A percentile compares a stretch with the other conserved stretches of the same genome.
phyloP scores from a whole-genome alignment of 2,329 filamentous ascomycete species.

The Xylariaceae sp. region DNA sequence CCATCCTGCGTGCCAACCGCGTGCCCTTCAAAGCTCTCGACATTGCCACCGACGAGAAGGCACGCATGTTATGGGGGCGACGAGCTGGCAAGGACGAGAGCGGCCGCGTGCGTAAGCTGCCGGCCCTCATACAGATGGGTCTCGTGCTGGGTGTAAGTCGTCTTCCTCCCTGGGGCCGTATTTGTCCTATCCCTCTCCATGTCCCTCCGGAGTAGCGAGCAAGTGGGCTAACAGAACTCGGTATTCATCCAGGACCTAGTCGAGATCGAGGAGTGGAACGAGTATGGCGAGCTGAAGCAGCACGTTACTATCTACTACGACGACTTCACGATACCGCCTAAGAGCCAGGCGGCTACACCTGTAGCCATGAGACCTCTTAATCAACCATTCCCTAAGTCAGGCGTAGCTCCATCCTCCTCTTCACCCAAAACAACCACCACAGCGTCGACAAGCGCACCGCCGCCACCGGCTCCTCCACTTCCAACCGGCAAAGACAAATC shows the following conservation, averaged over 20 bases:
- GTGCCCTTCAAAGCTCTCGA: constrained; percentile 94
- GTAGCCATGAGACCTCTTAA: constrained; percentile 41
- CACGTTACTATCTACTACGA: constrained; percentile 75
- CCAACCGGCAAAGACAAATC: constrained; percentile 42
- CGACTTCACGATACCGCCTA: constrained; percentile 63
- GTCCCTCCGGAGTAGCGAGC: neutral
- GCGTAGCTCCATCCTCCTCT: constrained; percentile 50
- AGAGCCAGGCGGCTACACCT: constrained; percentile 57
- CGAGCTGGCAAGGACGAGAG: constrained; percentile 73
- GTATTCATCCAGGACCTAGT: constrained; percentile 76
- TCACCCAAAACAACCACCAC: constrained; percentile 31
- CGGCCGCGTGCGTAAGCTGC: constrained; percentile 76
- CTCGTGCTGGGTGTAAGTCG: constrained; percentile 79
- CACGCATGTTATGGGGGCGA: constrained; percentile 86
- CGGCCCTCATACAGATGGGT: constrained; percentile 86
- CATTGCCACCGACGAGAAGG: constrained; percentile 86
- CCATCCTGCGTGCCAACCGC: constrained; percentile 92
- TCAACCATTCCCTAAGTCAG: constrained; percentile 26
- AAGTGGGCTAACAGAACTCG: constrained; percentile 12
- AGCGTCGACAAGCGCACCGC: constrained; percentile 17
- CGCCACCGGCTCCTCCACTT: constrained; percentile 35
- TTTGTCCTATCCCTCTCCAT: neutral
- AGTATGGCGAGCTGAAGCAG: constrained; percentile 92
- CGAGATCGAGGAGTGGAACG: constrained; percentile 98
- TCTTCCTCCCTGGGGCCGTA: constrained; percentile 4